Evolutionary conservation across 257 asterid species (phyloP).

Genomic region (Ligustrum vulgare): DNA sequence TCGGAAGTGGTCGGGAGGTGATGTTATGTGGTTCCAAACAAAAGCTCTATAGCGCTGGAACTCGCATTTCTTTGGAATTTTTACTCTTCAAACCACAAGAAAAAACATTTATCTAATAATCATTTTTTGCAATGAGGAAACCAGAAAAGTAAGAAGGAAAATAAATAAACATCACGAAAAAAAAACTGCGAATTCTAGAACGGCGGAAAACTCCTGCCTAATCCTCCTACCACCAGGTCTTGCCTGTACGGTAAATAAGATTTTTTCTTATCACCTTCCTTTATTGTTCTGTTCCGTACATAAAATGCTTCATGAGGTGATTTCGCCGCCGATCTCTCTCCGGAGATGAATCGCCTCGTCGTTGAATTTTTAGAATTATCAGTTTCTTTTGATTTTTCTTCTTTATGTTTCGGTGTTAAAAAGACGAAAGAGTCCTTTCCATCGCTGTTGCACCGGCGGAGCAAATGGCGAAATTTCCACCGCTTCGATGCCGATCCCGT

Average conservation of each 20-base stretch:
- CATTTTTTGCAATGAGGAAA: too few species aligned
- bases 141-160: too few species aligned
- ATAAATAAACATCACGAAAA: too few species aligned
- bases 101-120: too few species aligned
- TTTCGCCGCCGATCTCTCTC: background rate
- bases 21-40: too few species aligned
- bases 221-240: constrained; percentile 63
- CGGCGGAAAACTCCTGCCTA: constrained; percentile 36
- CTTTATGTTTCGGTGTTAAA: constrained; percentile 2
- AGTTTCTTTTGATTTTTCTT: constrained; percentile 16
- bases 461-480: constrained; percentile 18
- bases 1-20: too few species aligned
- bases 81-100: too few species aligned
- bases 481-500: constrained; percentile 10
- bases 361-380: background rate
- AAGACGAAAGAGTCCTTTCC: background rate
- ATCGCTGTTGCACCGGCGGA: constrained; percentile 15
- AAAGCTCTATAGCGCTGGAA: too few species aligned
- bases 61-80: too few species aligned
- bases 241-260: constrained; percentile 71
- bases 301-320: constrained; percentile 37
- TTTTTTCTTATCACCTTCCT: constrained; percentile 46
- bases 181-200: too few species aligned
- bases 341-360: background rate
- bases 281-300: constrained; percentile 43